These are phyloP conservation scores for Lactifluus subvellereus DNA, from an alignment of 768 basidiomycete species.

Conservation along the genomic window DNA sequence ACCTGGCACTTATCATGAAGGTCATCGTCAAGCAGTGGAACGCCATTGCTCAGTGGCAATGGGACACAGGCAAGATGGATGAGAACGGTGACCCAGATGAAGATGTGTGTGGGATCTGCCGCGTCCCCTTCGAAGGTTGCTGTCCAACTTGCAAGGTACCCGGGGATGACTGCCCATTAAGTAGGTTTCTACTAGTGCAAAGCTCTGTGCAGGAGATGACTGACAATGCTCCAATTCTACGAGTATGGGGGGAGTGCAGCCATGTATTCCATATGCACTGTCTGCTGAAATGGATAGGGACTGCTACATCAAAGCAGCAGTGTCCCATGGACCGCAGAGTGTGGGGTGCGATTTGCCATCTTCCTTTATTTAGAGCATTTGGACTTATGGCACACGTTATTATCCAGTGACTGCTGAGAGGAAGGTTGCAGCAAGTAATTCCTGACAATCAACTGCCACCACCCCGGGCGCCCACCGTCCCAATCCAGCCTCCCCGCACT, in stretches of 20 bases:
- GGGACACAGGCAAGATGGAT: conserved; percentile 50
- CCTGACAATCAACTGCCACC: conserved; percentile 6
- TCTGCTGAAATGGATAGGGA: conserved; percentile 92
- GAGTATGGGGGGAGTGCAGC: conserved; percentile 97
- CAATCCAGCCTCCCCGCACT: neutral
- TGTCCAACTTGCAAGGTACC: conserved; percentile 96
- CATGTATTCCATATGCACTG: conserved; percentile 99
- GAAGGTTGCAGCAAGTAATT: conserved; percentile 33
- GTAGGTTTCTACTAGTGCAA: conserved; percentile 41
- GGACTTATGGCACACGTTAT: neutral
- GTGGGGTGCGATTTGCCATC: conserved; percentile 62
- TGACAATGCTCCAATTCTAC: neutral
- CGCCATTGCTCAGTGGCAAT: conserved; percentile 85
- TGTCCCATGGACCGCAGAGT: conserved; percentile 97
- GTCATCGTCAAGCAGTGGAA: conserved; percentile 81
- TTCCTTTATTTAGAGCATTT: neutral
- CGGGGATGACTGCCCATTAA: conserved; percentile 91
- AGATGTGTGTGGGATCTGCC: conserved; percentile 82
- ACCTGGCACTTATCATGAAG: conserved; percentile 49
- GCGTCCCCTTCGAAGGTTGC: conserved; percentile 87
- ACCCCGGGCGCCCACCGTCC: neutral
- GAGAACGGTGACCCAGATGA: conserved; percentile 57
- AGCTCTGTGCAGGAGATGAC: neutral
- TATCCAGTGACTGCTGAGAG: conserved; percentile 48
- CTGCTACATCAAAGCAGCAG: conserved; percentile 83